Percentiles rank a stretch among this genome's conserved stretches.
These are phyloP conservation scores for Ascosphaera apis DNA, from an alignment of 2,329 filamentous ascomycete species.

Conservation along the genomic window DNA sequence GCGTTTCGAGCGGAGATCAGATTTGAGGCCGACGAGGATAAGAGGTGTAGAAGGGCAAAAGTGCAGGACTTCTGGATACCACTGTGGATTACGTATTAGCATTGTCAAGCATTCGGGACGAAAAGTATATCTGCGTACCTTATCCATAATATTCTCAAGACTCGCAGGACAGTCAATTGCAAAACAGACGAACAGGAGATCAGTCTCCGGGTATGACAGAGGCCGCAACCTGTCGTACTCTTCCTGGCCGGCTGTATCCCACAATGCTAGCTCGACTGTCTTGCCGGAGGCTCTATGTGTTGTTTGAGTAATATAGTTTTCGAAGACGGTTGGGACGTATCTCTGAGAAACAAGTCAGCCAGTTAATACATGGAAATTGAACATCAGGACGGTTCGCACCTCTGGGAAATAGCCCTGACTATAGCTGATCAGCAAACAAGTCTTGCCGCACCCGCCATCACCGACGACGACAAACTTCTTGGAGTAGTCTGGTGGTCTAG, in stretches of 20 bases:
- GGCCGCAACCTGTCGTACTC: slow-evolving; percentile 93
- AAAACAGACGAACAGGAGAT: slow-evolving; percentile 96
- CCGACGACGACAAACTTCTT: slow-evolving; percentile 99
- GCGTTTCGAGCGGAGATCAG: slow-evolving; percentile 82
- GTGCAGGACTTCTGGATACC: slow-evolving; percentile 97
- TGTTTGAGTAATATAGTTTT: slow-evolving; percentile 98
- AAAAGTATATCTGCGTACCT: slow-evolving; percentile 33
- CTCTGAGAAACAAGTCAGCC: slow-evolving; percentile 35
- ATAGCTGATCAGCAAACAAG: slow-evolving; percentile 94
- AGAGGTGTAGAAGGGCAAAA: slow-evolving; percentile 96
- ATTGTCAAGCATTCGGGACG: not conserved
- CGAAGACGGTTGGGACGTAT: slow-evolving; percentile 98
- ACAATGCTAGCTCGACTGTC: slow-evolving; percentile 85
- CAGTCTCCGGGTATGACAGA: slow-evolving; percentile 92
- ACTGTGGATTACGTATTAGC: slow-evolving; percentile 33
- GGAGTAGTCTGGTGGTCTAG: slow-evolving; percentile 76
- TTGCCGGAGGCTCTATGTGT: slow-evolving; percentile 72
- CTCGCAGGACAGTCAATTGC: slow-evolving; percentile 98
- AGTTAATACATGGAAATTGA: not conserved
- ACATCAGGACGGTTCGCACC: slow-evolving; percentile 30
- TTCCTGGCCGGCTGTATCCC: slow-evolving; percentile 97
- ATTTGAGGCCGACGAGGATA: slow-evolving; percentile 89
- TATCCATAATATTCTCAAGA: slow-evolving; percentile 94
- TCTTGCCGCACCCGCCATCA: slow-evolving; percentile 96
- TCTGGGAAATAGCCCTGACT: slow-evolving; percentile 97